These are phyloP conservation scores for Cadophora sp. DNA, from an alignment of 2,329 filamentous ascomycete species.

Conservation along the genomic window DNA sequence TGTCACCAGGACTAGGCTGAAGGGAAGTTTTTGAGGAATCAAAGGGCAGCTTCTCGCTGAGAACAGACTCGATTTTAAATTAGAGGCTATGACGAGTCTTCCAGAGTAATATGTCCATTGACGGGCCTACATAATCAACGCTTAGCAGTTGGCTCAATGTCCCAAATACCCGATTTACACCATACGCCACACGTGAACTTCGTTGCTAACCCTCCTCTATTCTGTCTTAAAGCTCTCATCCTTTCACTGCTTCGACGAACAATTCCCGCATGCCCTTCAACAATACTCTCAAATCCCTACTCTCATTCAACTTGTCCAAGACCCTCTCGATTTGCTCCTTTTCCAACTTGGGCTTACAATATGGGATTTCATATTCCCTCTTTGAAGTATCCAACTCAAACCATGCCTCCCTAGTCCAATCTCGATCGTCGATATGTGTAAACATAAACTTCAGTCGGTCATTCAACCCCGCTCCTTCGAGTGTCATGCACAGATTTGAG, in stretches of 20 bases:
- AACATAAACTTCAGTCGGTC: conserved; percentile 92
- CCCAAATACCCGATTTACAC: neutral
- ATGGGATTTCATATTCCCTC: conserved; percentile 84
- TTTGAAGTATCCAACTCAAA: conserved; percentile 87
- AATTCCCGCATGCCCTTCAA: conserved; percentile 84
- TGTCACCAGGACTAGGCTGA: conserved; percentile 8
- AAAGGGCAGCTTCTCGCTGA: neutral
- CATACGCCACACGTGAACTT: neutral
- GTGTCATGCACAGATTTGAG: conserved; percentile 83
- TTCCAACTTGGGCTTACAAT: conserved; percentile 83
- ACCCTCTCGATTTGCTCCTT: conserved; percentile 78
- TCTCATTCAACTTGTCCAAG: conserved; percentile 82
- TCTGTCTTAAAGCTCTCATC: conserved; percentile 18
- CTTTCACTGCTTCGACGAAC: conserved; percentile 70
- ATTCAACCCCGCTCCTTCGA: conserved; percentile 85
- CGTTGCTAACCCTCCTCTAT: neutral
- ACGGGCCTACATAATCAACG: neutral
- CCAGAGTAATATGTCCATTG: neutral
- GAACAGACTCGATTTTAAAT: neutral
- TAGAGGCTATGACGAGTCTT: neutral
- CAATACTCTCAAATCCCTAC: conserved; percentile 72
- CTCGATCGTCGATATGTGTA: conserved; percentile 82
- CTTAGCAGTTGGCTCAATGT: neutral
- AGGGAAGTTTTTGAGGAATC: no score
- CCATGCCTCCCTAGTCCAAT: conserved; percentile 89